Base-by-base conservation (phyloP, 805 yeast species). In the Yarrowia sp. region DNA sequence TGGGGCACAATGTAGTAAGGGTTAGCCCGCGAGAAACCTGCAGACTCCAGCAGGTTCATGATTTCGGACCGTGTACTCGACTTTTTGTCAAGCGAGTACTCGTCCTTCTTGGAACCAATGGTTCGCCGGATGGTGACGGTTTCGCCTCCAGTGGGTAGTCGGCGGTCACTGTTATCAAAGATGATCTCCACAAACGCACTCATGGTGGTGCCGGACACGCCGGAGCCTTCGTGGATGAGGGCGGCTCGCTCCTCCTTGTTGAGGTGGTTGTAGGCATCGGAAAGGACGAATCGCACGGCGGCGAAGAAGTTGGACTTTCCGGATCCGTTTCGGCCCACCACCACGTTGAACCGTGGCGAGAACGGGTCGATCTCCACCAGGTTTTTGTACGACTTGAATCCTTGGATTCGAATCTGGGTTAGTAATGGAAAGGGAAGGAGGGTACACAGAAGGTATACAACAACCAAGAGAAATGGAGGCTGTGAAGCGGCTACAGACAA, bases 1-100 rank as follows among this genome's bases (percentile, higher is more conserved):
- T 95, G 99, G 0, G 99, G 98, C 5, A 95, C 98, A 69, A 95
- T 93, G 74, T 93, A 93, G 75, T 92, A 93, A 0, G 98, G 97
- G 68, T 92, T 92, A 6, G 91, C 85, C 67, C 89, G 82, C 0
- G 96, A 89, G 72, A 95, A 91, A 0, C 99, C 99, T 0, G 97
- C 96, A 71, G 90, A 87, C 74, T 93, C 98, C 38, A 92, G 79
- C 67, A 90, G 77, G 68, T 89, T 88, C 84, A 86, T 85, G 16
- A 92, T 82, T 72, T 92, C 98, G 2, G 88, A 80, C 70, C 92
- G 83, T 1, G 93, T 87, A 3, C 93, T 89, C 14, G 90, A 81
- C 70, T 85, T 88, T 52, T 87, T 87, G 74, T 95, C 93, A 49
- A 95, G 74, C 7, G 95, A 87, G 71, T 90, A 92, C 74, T 91